A percentile compares a stretch with the other conserved stretches of the same genome.
Conservation (phyloP, 2,329 filamentous ascomycete species). For the Fusarium equiseti region DNA sequence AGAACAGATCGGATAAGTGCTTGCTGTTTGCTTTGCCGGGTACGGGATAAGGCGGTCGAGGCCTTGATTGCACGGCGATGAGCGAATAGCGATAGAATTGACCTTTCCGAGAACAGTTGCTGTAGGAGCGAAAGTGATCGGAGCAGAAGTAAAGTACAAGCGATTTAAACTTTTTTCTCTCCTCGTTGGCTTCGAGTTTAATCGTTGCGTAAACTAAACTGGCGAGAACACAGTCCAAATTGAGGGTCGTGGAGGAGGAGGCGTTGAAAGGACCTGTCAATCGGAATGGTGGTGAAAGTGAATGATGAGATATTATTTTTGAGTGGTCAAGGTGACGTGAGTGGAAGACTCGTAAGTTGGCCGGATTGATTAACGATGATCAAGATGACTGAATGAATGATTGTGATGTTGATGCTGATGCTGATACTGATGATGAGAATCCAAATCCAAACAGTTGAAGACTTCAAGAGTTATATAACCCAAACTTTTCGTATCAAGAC, state of each 20-base stretch:
- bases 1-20: slow-evolving; percentile 17
- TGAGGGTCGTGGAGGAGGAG: slow-evolving; percentile 32
- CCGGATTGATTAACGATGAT: slow-evolving; percentile 18
- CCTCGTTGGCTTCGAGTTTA: slow-evolving; percentile 20
- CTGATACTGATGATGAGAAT: slow-evolving; percentile 5
- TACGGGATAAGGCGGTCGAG: slow-evolving; percentile 38
- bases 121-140: slow-evolving; percentile 6
- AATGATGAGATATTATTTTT: slow-evolving; percentile 22
- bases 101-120: slow-evolving; percentile 31
- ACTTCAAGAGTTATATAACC: slow-evolving; percentile 36
- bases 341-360: slow-evolving; percentile 13
- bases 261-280: slow-evolving; percentile 16
- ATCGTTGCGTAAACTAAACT: not conserved
- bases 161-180: slow-evolving; percentile 18
- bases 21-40: slow-evolving; percentile 8
- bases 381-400: slow-evolving; percentile 1
- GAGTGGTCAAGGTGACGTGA: slow-evolving; percentile 11
- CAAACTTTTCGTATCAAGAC: slow-evolving; percentile 38
- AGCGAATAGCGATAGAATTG: slow-evolving; percentile 7
- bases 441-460: slow-evolving; percentile 8
- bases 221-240: slow-evolving; percentile 10
- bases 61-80: slow-evolving; percentile 34
- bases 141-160: slow-evolving; percentile 20
- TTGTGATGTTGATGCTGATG: not conserved
- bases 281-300: slow-evolving; percentile 40